These are phyloP conservation scores for Rhodotorula kratochvilovae DNA, from an alignment of 768 basidiomycete genomes.

Conservation along the genomic window DNA sequence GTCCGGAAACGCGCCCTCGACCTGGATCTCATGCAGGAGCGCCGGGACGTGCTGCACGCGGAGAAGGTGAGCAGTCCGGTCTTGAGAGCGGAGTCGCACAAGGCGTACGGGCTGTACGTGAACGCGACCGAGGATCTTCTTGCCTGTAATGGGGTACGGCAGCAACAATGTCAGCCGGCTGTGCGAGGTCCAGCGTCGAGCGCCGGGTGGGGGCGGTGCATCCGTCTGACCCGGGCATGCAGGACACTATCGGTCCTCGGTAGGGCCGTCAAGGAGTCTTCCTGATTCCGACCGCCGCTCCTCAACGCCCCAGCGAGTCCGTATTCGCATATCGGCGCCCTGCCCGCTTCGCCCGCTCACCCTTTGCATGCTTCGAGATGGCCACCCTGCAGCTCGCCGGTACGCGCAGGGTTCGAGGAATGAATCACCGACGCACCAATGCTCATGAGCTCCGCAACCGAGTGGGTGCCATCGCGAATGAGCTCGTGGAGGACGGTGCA, in stretches of 20 bases:
- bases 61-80: background rate
- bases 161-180: background rate
- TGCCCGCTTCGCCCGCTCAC: background rate
- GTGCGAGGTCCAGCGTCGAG: background rate
- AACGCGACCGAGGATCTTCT: constrained; percentile 74
- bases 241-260: too few relatives aligned
- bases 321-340: too few relatives aligned
- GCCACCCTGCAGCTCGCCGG: too few relatives aligned
- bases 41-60: constrained; percentile 57
- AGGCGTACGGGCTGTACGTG: constrained; percentile 67
- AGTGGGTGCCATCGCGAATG: constrained; percentile 82
- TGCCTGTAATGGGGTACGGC: constrained; percentile 57
- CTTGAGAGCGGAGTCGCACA: too few relatives aligned
- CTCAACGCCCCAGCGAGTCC: too few relatives aligned
- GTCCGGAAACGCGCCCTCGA: constrained; percentile 43
- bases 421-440: constrained; percentile 16
- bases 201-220: too few relatives aligned
- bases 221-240: too few relatives aligned
- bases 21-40: constrained; percentile 75
- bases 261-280: too few relatives aligned
- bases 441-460: constrained; percentile 88
- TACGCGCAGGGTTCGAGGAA: rapidly evolving
- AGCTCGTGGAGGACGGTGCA: constrained; percentile 87
- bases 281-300: too few relatives aligned
- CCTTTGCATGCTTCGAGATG: too few relatives aligned